Base-by-base conservation (phyloP, 1,139 yeast species). In the Debaryomyces singareniensis region DNA sequence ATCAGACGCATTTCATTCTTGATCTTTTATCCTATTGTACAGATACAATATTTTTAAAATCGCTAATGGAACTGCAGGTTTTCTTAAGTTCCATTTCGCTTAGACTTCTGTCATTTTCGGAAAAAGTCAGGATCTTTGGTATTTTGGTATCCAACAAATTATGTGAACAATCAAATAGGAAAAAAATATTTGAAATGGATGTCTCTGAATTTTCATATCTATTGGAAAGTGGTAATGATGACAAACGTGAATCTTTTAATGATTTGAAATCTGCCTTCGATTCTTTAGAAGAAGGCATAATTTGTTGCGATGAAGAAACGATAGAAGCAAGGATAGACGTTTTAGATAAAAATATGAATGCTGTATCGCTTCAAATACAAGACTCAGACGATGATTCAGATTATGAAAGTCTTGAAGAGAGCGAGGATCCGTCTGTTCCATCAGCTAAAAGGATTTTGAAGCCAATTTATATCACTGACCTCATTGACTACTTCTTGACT, bases 401-500 rank as follows among this genome's bases (percentile, higher is more conserved):
- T 32, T 49, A 51, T 3, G 21, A 18, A n/a, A 75, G 68, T 23
- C 74, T 68, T 33, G 61, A 69, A n/a, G 79, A 72, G 32, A 68
- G 62, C 16, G 78, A 72, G 15, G 80, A 74, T 32, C 73, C 71
- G 1, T 54, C 70, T 2, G 37, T 63, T 22, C 59, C 56, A n/a
- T 52, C 52, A 25, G 56, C 50, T 13, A 47, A 53, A 5, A 54
- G 47, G n/a, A 55, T 74, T 0, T 45, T 64, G 0, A 55, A 64
- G 4, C 89, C 89, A 0, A 62, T 78, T 2, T 82, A 79, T 43
- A 58, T 82, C 16, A 72, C 74, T 36, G 84, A 78, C 30, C 53
- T 81, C n/a, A 39, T 78, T n/a, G 55, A 56, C 6, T 81, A 78
- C 39, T 48, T 82, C 11, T 46, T 49, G 7, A 45, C 59, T 0